phyloP scores from a whole-genome alignment of 176 grass and related monocot genomes.

The Cenchrus fungigraminus region DNA sequence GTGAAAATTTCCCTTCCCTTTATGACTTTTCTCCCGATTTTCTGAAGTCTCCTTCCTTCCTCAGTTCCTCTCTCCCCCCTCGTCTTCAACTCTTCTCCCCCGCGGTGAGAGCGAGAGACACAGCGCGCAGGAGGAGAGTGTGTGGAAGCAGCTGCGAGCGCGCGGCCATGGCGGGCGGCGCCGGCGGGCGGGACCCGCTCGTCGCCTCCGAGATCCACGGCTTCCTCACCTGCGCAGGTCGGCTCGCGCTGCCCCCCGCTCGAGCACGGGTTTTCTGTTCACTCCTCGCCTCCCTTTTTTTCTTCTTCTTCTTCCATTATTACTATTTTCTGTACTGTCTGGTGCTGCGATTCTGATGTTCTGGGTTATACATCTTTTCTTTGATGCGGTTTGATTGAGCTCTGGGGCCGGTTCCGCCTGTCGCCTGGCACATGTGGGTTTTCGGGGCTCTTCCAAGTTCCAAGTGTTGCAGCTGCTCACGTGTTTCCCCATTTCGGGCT shows the following conservation, averaged over 20 bases:
- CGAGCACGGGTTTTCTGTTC: slow-evolving; percentile 2
- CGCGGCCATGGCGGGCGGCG: slow-evolving; percentile 40
- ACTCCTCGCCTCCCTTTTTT: neutral
- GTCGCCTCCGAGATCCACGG: slow-evolving; percentile 84
- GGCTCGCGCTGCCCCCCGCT: neutral
- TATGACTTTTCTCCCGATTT: slow-evolving; percentile 29
- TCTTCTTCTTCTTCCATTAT: neutral
- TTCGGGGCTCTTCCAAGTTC: neutral
- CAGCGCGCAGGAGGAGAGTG: neutral
- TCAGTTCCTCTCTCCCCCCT: too few species aligned
- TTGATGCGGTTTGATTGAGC: neutral
- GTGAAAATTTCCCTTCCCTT: neutral
- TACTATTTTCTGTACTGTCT: neutral
- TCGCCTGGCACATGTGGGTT: neutral
- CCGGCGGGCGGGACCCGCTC: slow-evolving; percentile 42
- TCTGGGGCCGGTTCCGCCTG: neutral
- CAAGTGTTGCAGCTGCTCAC: neutral
- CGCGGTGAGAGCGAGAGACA: neutral
- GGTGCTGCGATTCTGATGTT: slow-evolving; percentile 2
- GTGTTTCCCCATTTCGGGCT: neutral
- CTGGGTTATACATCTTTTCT: neutral
- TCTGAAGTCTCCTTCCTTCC: neutral
- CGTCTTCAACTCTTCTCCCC: slow-evolving; percentile 12
- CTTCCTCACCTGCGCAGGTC: slow-evolving; percentile 74
- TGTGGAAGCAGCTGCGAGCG: slow-evolving; percentile 20